Evolutionary conservation across 768 basidiomycete species (phyloP).

Genomic region (Tulasnella sp.): DNA sequence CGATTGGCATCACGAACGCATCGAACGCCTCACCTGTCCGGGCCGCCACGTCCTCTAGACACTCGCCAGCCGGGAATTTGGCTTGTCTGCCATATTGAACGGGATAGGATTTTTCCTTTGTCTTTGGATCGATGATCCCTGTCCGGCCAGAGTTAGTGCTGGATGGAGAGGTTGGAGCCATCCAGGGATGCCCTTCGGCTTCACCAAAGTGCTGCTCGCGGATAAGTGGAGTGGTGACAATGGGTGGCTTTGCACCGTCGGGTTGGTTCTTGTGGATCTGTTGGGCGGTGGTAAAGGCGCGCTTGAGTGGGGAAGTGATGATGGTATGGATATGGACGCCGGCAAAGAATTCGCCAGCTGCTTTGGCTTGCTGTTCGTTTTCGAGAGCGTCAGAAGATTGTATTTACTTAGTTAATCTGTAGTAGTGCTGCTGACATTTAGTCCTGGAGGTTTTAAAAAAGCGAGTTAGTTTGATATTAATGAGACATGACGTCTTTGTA

Average conservation of each 20-base stretch:
- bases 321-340: slow-evolving; percentile 25
- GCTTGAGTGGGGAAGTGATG: slow-evolving; percentile 29
- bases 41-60: slow-evolving; percentile 28
- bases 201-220: slow-evolving; percentile 34
- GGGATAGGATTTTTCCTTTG: slow-evolving; percentile 2
- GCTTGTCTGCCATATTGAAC: slow-evolving; percentile 20
- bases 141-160: background rate
- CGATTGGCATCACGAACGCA: slow-evolving; percentile 27
- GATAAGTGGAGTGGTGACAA: slow-evolving; percentile 26
- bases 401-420: too few relatives aligned
- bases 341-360: slow-evolving; percentile 20
- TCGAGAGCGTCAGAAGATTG: background rate
- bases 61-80: slow-evolving; percentile 29
- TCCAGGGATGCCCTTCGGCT: slow-evolving; percentile 24
- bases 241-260: slow-evolving; percentile 23
- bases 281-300: slow-evolving; percentile 30
- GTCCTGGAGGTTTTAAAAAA: too few relatives aligned
- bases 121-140: slow-evolving; percentile 9
- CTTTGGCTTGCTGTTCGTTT: slow-evolving; percentile 28
- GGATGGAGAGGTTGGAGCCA: background rate
- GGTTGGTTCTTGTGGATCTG: slow-evolving; percentile 23
- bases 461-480: too few relatives aligned
- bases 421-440: too few relatives aligned
- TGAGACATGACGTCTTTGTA: too few relatives aligned
- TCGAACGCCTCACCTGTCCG: slow-evolving; percentile 29